Evolutionary conservation across 495 filamentous ascomycete genomes (phyloP).

Genomic region (Penicillium cosmopolitanum): DNA sequence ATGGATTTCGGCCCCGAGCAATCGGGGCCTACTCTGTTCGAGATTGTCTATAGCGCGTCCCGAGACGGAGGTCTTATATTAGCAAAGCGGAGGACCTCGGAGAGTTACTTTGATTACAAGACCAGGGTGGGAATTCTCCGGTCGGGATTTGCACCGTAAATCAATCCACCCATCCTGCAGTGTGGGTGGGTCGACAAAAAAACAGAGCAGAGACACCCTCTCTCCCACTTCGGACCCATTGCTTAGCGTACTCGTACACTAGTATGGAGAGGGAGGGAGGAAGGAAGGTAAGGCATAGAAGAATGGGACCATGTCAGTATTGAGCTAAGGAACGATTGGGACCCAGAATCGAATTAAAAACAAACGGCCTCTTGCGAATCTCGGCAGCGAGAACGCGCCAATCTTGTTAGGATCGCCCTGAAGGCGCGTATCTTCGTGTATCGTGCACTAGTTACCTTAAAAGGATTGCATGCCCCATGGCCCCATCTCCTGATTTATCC

Average conservation of each 20-base stretch:
- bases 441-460: constrained; percentile 13
- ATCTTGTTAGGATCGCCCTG: constrained; percentile 20
- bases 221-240: constrained; percentile 18
- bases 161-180: constrained; percentile 9
- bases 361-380: constrained; percentile 18
- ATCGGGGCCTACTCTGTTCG: background rate
- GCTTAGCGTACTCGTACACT: constrained; percentile 12
- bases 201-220: background rate
- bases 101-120: constrained; percentile 1
- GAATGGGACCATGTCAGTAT: constrained; percentile 12
- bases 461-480: constrained; percentile 1
- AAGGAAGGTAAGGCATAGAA: background rate
- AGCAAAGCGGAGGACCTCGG: background rate
- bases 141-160: constrained; percentile 24
- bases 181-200: constrained; percentile 23
- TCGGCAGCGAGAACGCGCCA: constrained; percentile 22
- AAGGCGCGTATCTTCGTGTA: constrained; percentile 16
- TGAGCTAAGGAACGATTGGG: background rate
- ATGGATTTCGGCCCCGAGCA: background rate
- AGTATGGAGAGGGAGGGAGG: constrained; percentile 14
- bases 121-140: constrained; percentile 17
- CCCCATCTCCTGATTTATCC: background rate
- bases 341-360: constrained; percentile 1
- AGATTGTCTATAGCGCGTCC: constrained; percentile 5
- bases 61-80: constrained; percentile 2